Percentiles rank a stretch among this genome's conserved stretches.
phyloP scores from a whole-genome alignment of 164 flowering plant species.

The Pachysandra terminalis region DNA sequence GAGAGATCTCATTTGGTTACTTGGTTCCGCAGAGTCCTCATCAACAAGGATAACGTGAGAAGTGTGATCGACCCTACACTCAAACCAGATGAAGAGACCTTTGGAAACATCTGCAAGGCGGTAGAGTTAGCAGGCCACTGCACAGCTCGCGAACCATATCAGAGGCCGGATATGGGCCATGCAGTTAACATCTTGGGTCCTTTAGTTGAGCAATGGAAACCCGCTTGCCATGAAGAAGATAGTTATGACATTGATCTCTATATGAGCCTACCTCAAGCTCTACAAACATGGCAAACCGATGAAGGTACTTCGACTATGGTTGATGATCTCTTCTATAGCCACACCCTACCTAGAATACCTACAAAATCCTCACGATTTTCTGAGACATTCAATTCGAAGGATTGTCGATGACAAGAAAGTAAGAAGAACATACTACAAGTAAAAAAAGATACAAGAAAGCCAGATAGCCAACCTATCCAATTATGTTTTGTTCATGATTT shows the following conservation, averaged over 20 bases:
- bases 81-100: conserved; percentile 31
- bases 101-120: conserved; percentile 34
- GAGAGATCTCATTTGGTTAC: conserved; percentile 39
- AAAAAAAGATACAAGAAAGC: neutral
- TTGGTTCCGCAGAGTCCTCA: conserved; percentile 39
- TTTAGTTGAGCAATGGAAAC: conserved; percentile 47
- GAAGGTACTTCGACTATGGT: conserved; percentile 11
- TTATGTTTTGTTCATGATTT: neutral
- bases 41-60: conserved; percentile 34
- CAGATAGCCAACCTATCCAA: neutral
- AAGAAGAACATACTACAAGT: neutral
- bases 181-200: conserved; percentile 44
- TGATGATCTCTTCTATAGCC: neutral
- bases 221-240: conserved; percentile 28
- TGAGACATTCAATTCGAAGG: conserved; percentile 36
- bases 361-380: neutral
- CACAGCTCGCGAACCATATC: conserved; percentile 40
- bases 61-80: conserved; percentile 31
- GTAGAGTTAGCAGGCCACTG: conserved; percentile 47
- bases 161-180: conserved; percentile 51
- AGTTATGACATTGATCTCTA: neutral
- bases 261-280: conserved; percentile 16
- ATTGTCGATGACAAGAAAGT: conserved; percentile 22
- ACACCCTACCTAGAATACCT: neutral
- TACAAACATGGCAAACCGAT: conserved; percentile 19